Evolutionary conservation across 2,329 filamentous ascomycete species (phyloP), one percentile per base, ranked within the genome.

Genomic region (Fusarium sp.): DNA sequence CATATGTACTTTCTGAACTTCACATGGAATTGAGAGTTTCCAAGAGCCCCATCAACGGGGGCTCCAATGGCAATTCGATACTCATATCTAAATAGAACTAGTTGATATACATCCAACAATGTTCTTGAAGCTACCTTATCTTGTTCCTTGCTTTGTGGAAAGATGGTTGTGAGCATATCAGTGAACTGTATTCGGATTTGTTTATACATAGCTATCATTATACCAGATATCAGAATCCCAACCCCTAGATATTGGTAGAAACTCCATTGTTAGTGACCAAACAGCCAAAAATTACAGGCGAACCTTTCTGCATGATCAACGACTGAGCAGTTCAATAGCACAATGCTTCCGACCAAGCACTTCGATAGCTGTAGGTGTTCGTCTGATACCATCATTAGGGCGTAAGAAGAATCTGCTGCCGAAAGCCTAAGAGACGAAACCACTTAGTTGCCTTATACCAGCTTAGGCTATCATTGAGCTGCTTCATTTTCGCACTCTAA

Each of bases 101-200:
- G 10, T 11, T 37, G 5, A 18, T 37, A n/a, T 37, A n/a, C 3
- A 6, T 37, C 10, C 18, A 1, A n/a, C 7, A 1, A 37, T 37
- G 5, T 37, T 5, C 18, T 37, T 4, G 12, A 5, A 12, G 18
- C 3, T 12, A 11, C 4, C 30, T 32, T 7, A 37, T n/a, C 32
- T 10, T 3, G 5, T n/a, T 5, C 18, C 34, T 37, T 10, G 18
- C 5, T 37, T 11, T 3, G 5, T n/a, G 10, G 10, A 37, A 37
- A 37, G 5, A 37, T n/a, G 5, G 12, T 37, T 4, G 18, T 37
- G 34, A 18, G 3, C 18, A n/a, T n/a, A 37, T 12, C 10, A n/a
- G 18, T 37, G 5, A 37, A 37, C 18, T n/a, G 4, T 7, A 37
- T 0, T 6, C 0, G 18, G 18, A 12, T 37, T 37, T n/a, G 3